Base-by-base conservation (phyloP, 2,329 filamentous ascomycete genomes). In the Akanthomyces uredinophilus region DNA sequence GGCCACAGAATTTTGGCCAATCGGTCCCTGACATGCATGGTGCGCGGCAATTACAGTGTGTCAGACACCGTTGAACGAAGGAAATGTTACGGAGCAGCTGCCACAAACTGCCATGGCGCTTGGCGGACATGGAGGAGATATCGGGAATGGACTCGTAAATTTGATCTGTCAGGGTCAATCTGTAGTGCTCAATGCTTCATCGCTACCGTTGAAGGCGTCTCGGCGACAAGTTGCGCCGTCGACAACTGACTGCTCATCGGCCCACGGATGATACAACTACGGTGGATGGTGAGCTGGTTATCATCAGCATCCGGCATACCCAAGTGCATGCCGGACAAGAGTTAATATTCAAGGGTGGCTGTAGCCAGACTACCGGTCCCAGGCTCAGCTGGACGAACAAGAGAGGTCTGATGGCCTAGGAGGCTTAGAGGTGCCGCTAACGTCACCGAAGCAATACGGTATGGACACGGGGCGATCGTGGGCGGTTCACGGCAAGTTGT, bases 111-210 rank as follows among this genome's bases (percentile, higher is more conserved):
- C 46, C 46, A 20, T 18, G 5, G 8, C 11, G 44, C 44, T 41
- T 8, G 18, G 32, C 29, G 55, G 43, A 47, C 18, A 35, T 16
- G 22, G 43, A 32, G 13, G 18, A 32, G 46, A 41, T 16, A 39
- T 27, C 14, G 54, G 54, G 41, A 39, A 14, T 39, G 49, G 60
- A 49, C 47, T 58, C 54, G 61, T 62, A 62, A 61, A 62, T 58
- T 53, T 53, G 61, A 62, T 35, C 61, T 58, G 8, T n/a, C 47
- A 58, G 47, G 61, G 32, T 62, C 61, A 52, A n/a, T 47, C 8
- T 62, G 61, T 62, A 62, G 61, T 62, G 27, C 39, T 58, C 44
- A 29, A 62, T 53, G 54, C 47, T 62, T 55, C 52, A n/a, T 52
- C 44, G 61, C 46, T 32, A 27, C 24, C 29, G 47, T 39, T 54